Conservation (phyloP, 345 rosid genomes). For the Erysimum cheiranthoides region DNA sequence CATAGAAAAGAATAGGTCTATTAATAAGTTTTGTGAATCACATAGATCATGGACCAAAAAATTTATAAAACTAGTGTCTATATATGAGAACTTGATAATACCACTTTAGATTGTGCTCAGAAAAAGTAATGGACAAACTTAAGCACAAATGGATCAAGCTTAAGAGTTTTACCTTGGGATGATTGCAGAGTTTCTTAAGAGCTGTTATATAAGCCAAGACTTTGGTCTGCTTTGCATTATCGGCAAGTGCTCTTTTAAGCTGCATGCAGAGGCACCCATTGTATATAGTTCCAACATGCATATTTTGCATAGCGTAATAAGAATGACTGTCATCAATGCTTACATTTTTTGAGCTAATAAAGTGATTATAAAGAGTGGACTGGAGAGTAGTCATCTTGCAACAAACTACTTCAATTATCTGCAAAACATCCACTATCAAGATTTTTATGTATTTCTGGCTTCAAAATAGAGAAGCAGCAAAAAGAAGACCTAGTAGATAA, state of each 20-base stretch:
- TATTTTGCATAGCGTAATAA: constrained; percentile 17
- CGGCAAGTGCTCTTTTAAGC: constrained; percentile 85
- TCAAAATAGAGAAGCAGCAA: constrained; percentile 23
- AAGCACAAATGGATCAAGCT: constrained; percentile 11
- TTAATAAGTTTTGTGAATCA: constrained; percentile 17
- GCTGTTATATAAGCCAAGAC: constrained; percentile 97
- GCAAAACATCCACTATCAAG: constrained; percentile 48
- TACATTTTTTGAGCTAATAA: constrained; percentile 96
- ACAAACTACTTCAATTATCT: constrained; percentile 98
- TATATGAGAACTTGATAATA: constrained; percentile 13
- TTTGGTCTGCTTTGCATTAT: constrained; percentile 83
- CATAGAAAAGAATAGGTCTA: constrained; percentile 35
- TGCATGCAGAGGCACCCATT: constrained; percentile 47
- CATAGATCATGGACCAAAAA: constrained; percentile 15
- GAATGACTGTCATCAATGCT: constrained; percentile 42
- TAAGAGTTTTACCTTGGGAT: constrained; percentile 80
- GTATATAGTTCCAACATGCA: constrained; percentile 17
- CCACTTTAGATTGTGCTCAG: constrained; percentile 25
- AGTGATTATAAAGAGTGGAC: constrained; percentile 82
- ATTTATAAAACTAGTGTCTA: background rate
- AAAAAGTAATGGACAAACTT: constrained; percentile 12
- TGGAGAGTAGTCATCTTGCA: constrained; percentile 97
- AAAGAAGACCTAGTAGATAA: constrained; percentile 24
- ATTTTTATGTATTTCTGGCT: constrained; percentile 31
- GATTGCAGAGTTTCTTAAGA: constrained; percentile 99